Evolutionary conservation across 2,329 filamentous ascomycete genomes (phyloP), one percentile per base, ranked within the genome.

Genomic region (Neonectria neomacrospora): DNA sequence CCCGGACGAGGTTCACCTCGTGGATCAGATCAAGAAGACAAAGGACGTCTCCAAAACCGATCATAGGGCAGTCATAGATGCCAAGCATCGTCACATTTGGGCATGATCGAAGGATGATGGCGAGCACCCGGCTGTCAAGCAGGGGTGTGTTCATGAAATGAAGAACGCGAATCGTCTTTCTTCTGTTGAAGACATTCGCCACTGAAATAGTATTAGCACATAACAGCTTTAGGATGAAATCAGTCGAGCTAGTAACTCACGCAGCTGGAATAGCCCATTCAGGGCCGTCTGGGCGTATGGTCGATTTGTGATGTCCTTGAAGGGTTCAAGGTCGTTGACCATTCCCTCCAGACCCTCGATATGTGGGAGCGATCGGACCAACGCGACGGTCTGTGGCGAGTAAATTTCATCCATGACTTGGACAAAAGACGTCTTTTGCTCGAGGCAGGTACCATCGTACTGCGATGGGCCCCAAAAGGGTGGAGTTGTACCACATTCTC

Each of bases 1-100:
- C 56, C 0, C 78, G 73, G 3, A 66, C 44, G 12, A 37, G 7
- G 45, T 80, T 80, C 45, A 80, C 65, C 45, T 80, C 77, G 32
- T 75, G 56, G 20, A 80, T 77, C 2, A 80, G 61, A 54, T 80
- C 77, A 1, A 80, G 65, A 0, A 80, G 56, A 11, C 66, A 70
- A 1, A 78, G 54, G 0, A 78, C 57, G 22, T 80, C 78, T 10
- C 76, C 78, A n/a, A 78, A 70, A 28, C 79, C 75, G 5, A 80
- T 65, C 1, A 80, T 60, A 0, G 77, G 77, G 26, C 79, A 80
- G 52, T 77, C 71, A 56, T 80, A 80, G 2, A 80, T 67, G 2
- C 79, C 78, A 14, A 80, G 1, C 70, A 75, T 76, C 4, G 66
- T 70, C 9, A 80, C 64, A 1, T 74, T 57, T 0, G 74, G 76